Conservation (phyloP, 1,284 basidiomycete species). For the Cutaneotrichosporon sp. region DNA sequence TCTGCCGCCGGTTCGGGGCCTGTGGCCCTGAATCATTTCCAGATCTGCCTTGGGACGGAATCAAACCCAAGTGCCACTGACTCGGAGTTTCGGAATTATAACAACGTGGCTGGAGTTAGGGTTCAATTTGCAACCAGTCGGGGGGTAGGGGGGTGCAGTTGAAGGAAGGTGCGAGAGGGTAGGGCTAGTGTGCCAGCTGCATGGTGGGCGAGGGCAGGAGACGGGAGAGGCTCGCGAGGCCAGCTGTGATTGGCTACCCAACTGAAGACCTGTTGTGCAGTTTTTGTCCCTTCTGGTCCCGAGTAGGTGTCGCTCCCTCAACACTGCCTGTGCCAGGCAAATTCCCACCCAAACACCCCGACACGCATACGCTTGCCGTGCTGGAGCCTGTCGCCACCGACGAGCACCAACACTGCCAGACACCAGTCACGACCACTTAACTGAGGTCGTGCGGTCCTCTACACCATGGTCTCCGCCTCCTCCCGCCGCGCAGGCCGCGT, state of each 20-base stretch:
- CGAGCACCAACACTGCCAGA: slow-evolving; percentile 3
- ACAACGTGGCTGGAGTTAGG: not conserved
- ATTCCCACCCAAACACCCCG: slow-evolving; percentile 7
- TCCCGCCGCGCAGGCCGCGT: slow-evolving; percentile 59
- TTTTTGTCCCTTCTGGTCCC: slow-evolving; percentile 5
- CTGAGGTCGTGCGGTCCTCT: slow-evolving; percentile 10
- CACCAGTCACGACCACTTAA: slow-evolving; percentile 9
- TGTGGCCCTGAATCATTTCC: not conserved
- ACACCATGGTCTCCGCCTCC: slow-evolving; percentile 41
- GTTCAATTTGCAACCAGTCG: not conserved
- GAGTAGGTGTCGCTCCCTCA: slow-evolving; percentile 2
- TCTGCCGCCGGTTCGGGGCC: not conserved
- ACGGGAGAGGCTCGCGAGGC: too few relatives aligned
- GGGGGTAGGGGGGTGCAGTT: not conserved
- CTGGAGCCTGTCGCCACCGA: slow-evolving; percentile 13
- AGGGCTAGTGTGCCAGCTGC: not conserved
- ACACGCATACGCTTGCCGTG: not conserved
- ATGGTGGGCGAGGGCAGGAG: too few relatives aligned
- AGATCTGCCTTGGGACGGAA: not conserved
- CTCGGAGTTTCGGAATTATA: not conserved
- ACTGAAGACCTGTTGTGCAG: not conserved
- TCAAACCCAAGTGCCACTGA: not conserved
- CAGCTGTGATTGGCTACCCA: not conserved
- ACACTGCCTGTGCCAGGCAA: slow-evolving; percentile 5
- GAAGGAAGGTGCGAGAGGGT: not conserved